Evolutionary conservation across 129 eudicot genomes (phyloP).

Genomic region (Scalesia atractyloides): DNA sequence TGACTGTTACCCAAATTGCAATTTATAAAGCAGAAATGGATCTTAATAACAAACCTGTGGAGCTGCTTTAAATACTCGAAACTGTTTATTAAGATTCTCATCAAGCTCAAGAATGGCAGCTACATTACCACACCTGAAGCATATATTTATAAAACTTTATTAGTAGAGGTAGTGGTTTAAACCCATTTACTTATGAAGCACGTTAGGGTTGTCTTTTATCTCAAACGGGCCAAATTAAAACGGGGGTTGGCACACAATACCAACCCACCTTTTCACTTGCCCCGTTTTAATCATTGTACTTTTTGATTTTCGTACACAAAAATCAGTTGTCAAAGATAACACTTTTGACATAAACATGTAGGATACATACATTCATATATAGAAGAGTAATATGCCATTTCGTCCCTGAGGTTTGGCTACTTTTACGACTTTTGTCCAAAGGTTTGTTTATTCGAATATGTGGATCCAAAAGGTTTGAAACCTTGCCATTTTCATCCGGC

Average conservation of each 20-base stretch:
- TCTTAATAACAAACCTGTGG: conserved; percentile 72
- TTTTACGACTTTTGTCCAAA: too few relatives aligned
- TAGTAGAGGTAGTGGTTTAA: background rate
- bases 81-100: conserved; percentile 81
- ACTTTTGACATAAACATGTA: background rate
- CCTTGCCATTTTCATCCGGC: too few relatives aligned
- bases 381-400: too few relatives aligned
- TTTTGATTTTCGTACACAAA: background rate
- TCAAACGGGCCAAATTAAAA: background rate
- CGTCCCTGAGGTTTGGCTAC: too few relatives aligned
- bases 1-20: background rate
- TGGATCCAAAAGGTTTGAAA: too few relatives aligned
- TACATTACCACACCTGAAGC: conserved; percentile 92
- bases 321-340: background rate
- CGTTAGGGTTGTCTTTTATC: background rate
- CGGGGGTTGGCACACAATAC: background rate
- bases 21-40: background rate
- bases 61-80: conserved; percentile 96
- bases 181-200: background rate
- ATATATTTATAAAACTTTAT: background rate
- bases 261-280: background rate
- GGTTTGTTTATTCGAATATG: too few relatives aligned
- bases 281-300: background rate
- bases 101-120: conserved; percentile 98
- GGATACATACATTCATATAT: too few relatives aligned